Evolutionary conservation across 2,329 filamentous ascomycete species (phyloP).

Genomic region (Cadophora gregata): DNA sequence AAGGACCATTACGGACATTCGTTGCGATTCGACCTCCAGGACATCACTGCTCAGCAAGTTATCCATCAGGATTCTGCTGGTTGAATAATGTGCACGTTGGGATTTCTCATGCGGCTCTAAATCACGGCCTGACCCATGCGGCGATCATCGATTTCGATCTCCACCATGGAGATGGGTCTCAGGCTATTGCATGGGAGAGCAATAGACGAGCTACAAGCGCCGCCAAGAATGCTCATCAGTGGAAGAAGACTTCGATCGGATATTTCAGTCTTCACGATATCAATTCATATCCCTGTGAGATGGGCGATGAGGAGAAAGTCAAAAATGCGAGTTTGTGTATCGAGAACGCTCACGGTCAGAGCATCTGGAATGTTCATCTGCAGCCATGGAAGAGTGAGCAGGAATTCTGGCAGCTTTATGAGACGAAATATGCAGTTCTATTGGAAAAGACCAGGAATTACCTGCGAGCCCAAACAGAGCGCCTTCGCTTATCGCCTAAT

Average conservation of each 20-base stretch:
- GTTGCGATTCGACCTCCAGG: slow-evolving; percentile 92
- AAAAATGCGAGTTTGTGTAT: slow-evolving; percentile 93
- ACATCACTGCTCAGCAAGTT: slow-evolving; percentile 89
- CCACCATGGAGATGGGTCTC: slow-evolving; percentile 94
- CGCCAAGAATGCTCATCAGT: slow-evolving; percentile 72
- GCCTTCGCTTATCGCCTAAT: slow-evolving; percentile 60
- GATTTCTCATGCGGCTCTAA: slow-evolving; percentile 86
- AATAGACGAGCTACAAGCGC: slow-evolving; percentile 72
- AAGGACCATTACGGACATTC: slow-evolving; percentile 77
- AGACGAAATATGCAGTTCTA: slow-evolving; percentile 75
- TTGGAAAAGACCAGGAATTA: slow-evolving; percentile 83
- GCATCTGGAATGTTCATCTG: slow-evolving; percentile 94
- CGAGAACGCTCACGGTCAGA: slow-evolving; percentile 92
- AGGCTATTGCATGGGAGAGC: slow-evolving; percentile 89
- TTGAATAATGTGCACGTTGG: slow-evolving; percentile 98
- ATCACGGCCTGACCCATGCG: slow-evolving; percentile 87
- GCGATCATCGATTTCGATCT: slow-evolving; percentile 74
- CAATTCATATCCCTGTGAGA: slow-evolving; percentile 96
- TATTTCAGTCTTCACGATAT: slow-evolving; percentile 99
- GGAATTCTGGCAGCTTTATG: slow-evolving; percentile 91
- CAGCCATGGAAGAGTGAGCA: slow-evolving; percentile 81
- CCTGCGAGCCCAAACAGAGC: slow-evolving; percentile 73
- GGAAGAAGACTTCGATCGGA: slow-evolving; percentile 87
- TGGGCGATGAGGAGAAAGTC: slow-evolving; percentile 91
- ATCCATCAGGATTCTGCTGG: slow-evolving; percentile 97